Evolutionary conservation across 176 grass and related monocot genomes (phyloP), one percentile per base, ranked within the genome.

Genomic region (Otatea glauca): DNA sequence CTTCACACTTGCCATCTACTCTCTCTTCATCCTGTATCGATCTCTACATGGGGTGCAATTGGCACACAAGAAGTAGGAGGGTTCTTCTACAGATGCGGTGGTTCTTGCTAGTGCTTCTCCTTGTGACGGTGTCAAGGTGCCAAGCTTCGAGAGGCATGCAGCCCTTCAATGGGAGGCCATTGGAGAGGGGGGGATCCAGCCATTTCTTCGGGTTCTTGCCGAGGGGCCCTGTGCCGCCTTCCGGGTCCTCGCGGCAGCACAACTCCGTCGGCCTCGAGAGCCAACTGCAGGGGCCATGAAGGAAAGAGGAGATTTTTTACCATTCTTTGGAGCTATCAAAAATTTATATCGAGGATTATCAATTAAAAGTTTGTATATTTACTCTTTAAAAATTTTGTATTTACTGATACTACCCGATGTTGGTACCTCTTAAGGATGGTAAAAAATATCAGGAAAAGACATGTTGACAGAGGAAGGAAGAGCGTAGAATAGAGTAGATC

Each of bases 171-270:
- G 81, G 58, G 1, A 63, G 78, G 84, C 95, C 95, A 15, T 61
- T 94, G 70, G 78, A 72, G 71, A 45, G 81, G 5, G 89, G 78
- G 5, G 86, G 49, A 3, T 65, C 82, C 47, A 90, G 79, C 80
- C 85, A 85, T 49, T 90, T 94, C 86, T 20, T 90, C 1, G 92
- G 87, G 32, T 95, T 90, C 82, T 23, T 98, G 89, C 95, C 95
- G 29, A 90, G 89, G 59, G 49, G 61, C 47, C 49, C 89, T 2
- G 10, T 90, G 56, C 92, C 91, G 62, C 92, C 91, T 16, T 95
- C 95, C 0, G 91, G 89, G 0, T 89, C 95, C 20, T 98, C 95
- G 9, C 79, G 85, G 91, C 82, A 87, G 83, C 95, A 98, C 89
- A 93, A 98, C 80, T 90, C 95, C 83, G 83, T 98, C 71, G 92